Evolutionary conservation across 2,329 filamentous ascomycete genomes (phyloP), one percentile per base, ranked within the genome.

Genomic region (Talaromyces sp.): DNA sequence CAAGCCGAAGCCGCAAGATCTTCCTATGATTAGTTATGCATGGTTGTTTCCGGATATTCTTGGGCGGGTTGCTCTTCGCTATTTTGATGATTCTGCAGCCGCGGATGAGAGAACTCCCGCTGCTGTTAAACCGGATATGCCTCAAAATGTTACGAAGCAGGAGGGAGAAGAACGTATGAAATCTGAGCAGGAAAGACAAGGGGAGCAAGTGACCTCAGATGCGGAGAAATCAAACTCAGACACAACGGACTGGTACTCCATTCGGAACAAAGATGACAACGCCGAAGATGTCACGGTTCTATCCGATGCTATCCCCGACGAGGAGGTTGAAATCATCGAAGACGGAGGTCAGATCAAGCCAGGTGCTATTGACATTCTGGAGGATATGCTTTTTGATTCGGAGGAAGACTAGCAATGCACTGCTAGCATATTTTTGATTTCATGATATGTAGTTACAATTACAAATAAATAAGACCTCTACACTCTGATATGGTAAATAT

Each of bases 11-110:
- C 69, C 68, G 35, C 65, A 67, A 9, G 79, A 80, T 2, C 89
- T 93, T 83, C 94, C 95, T 0, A 81, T 98, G 9, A 95, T 97
- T 70, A 95, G 90, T 66, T 98, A 97, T 71, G 94, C 95, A 0
- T 99, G 95, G 95, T 81, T 98, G 1, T 96, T 98, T 68, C 83
- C 88, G 13, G 83, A 85, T 52, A 85, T 92, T 66, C 81, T 96
- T 3, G 89, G 90, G 1, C 83, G 84, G 57, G 88, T 96, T 70
- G 90, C 90, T 1, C 86, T 79, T 31, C 77, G 75, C 1, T 70
- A 71, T 35, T 75, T 70, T 62, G 73, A 77, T n/a, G 52, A 63
- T 45, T 45, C 56, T 13, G 49, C 31, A 3, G 13, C 27, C 6
- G 50, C 19, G 47, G 27, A 22, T 8, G 62, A 22, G 33, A 35